phyloP scores from a whole-genome alignment of 169 alveolate genomes.

The Plasmodium adleri region DNA sequence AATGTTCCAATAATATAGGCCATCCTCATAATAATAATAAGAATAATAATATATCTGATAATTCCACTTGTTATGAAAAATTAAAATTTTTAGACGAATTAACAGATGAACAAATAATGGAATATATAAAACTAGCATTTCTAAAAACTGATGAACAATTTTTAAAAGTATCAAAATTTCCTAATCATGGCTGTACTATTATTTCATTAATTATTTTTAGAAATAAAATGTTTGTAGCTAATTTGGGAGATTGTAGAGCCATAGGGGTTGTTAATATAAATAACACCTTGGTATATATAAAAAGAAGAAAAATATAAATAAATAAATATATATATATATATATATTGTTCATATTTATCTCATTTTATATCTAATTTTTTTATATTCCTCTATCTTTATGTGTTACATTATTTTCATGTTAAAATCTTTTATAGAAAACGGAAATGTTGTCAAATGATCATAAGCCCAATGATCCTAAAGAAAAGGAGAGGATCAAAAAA shows the following conservation, averaged over 20 bases:
- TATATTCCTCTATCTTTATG: neutral
- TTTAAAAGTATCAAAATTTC: conserved; percentile 51
- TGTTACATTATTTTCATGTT: neutral
- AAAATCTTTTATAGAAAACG: conserved; percentile 9
- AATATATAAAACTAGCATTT: conserved; percentile 60
- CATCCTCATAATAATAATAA: neutral
- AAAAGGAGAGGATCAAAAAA: conserved; percentile 70
- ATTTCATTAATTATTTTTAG: conserved; percentile 40
- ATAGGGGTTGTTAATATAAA: conserved; percentile 58
- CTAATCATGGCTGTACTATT: conserved; percentile 71
- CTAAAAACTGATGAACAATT: conserved; percentile 68
- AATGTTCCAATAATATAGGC: neutral
- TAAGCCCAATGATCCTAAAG: conserved; percentile 74
- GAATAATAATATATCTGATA: neutral
- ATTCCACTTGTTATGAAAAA: conserved; percentile 4
- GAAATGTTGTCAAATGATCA: conserved; percentile 60
- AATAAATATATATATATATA: neutral
- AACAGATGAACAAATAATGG: conserved; percentile 65
- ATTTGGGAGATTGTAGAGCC: conserved; percentile 76
- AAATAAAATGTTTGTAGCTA: conserved; percentile 72
- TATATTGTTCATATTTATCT: conserved; percentile 2
- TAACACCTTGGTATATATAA: conserved; percentile 25
- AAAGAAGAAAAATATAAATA: conserved; percentile 1
- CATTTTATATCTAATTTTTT: neutral
- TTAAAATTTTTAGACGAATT: conserved; percentile 41